These are phyloP conservation scores for Hyaloperonospora brassicae DNA, from an alignment of 352 stramenopile genomes.

Conservation along the genomic window DNA sequence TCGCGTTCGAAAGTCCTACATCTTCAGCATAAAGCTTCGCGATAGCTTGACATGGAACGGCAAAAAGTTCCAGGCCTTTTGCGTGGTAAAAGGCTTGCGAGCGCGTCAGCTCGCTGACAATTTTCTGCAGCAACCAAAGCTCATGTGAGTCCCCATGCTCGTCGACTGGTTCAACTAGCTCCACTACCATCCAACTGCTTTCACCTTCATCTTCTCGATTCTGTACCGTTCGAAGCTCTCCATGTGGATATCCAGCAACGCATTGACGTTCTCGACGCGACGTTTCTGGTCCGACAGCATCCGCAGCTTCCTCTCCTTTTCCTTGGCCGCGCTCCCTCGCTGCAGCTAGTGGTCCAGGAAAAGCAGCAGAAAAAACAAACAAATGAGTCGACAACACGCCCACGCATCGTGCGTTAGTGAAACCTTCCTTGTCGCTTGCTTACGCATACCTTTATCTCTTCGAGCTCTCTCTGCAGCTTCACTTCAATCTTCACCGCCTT, in stretches of 20 bases:
- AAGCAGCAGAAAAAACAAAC: neutral
- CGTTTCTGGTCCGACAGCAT: slow-evolving; percentile 80
- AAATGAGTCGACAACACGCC: slow-evolving; percentile 1
- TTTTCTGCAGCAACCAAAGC: slow-evolving; percentile 34
- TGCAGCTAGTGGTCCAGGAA: slow-evolving; percentile 5
- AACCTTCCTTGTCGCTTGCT: neutral
- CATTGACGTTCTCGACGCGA: slow-evolving; percentile 76
- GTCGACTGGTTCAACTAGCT: too few relatives aligned
- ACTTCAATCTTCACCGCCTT: slow-evolving; percentile 71
- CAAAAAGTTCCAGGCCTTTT: slow-evolving; percentile 66
- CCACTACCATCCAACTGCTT: too few relatives aligned
- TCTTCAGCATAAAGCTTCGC: slow-evolving; percentile 27
- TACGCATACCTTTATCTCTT: slow-evolving; percentile 43
- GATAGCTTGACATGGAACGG: slow-evolving; percentile 40
- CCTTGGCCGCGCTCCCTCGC: slow-evolving; percentile 40
- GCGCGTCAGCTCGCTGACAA: slow-evolving; percentile 59
- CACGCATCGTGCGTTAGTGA: neutral
- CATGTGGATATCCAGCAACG: slow-evolving; percentile 64
- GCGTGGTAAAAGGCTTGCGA: slow-evolving; percentile 73
- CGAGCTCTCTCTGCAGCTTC: slow-evolving; percentile 73
- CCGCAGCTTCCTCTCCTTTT: slow-evolving; percentile 75
- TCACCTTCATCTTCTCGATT: slow-evolving; percentile 71
- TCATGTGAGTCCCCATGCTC: too few relatives aligned
- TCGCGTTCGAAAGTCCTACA: slow-evolving; percentile 5
- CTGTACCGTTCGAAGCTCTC: slow-evolving; percentile 66